Base-by-base conservation (phyloP, 306 rosid species). In the Malus orientalis region DNA sequence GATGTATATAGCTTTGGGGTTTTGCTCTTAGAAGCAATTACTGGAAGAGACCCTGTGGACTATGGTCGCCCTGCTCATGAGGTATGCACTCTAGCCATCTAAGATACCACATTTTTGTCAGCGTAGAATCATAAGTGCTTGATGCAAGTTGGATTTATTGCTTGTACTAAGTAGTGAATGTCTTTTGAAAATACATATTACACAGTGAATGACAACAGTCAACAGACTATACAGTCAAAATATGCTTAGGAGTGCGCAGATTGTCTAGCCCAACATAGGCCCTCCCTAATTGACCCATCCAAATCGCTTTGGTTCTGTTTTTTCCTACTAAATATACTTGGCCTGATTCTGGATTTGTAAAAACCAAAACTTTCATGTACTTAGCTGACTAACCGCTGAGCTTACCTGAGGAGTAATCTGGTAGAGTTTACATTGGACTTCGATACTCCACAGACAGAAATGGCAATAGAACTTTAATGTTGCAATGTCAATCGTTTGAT, bases 1-100 rank as follows among this genome's bases (percentile, higher is more conserved):
- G 98, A 93, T 79, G 93, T 93, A 66, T 93, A 93, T 85, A 93
- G 98, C 87, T 93, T 89, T 69, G 98, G 98, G 32, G 96, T 93
- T 80, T 73, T 93, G 82, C 89, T 93, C 66, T 84, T 93, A 70
- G 98, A 93, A 78, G 91, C 90, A 54, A 91, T 93, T 65, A 93
- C 98, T 16, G 97, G 98, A 76, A 86, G 98, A 80, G 98, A 93
- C 79, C 96, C 98, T 14, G 98, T 93, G 29, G 95, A 93, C 76
- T 91, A 91, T 76, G 92, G 93, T 32, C 97, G 98, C 38, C 96
- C 95, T 75, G 42, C 90, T 20, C 84, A 82, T 5, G 98, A 93
- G 89, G 97, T 93, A 80, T 84, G 87, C 44, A 60, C 44, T 49
- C 1, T 5, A 49, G 15, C 55, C 55, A 15, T 38, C 68, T 58